phyloP scores from a whole-genome alignment of 176 grass and related monocot species.

The Microstegium vimineum region DNA sequence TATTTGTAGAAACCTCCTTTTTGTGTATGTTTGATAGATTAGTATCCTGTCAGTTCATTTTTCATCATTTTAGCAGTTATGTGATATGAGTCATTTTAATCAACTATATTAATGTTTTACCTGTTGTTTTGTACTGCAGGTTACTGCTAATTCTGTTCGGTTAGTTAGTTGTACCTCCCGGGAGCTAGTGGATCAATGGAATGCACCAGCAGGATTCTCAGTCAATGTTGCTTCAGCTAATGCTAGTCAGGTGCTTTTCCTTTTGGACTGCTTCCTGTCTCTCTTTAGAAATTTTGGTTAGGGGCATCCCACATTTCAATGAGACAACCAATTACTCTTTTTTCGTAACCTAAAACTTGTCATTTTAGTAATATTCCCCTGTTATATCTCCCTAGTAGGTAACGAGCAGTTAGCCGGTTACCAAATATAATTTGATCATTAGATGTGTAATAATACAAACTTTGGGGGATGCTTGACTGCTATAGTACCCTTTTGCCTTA shows the following conservation, averaged over 20 bases:
- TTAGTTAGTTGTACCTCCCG: constrained; percentile 80
- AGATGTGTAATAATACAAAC: neutral
- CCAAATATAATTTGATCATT: neutral
- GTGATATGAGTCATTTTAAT: neutral
- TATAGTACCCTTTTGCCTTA: neutral
- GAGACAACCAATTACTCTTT: neutral
- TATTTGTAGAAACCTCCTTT: neutral
- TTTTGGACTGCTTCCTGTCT: neutral
- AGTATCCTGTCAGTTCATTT: neutral
- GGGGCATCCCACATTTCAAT: neutral
- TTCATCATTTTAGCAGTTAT: neutral
- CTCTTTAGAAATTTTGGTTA: neutral
- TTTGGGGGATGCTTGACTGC: neutral
- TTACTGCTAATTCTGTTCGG: constrained; percentile 77
- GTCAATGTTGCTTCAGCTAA: constrained; percentile 97
- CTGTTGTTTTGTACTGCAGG: constrained; percentile 44
- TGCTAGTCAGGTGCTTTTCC: constrained; percentile 89
- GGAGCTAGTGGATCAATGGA: constrained; percentile 92
- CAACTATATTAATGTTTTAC: neutral
- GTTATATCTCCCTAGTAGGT: neutral
- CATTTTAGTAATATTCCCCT: neutral
- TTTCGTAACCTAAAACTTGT: neutral
- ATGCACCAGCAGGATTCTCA: constrained; percentile 75
- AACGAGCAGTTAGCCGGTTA: neutral
- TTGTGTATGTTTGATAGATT: neutral